These are phyloP conservation scores for Gynochthodes officinalis DNA, from an alignment of 257 asterid genomes.

Conservation along the genomic window DNA sequence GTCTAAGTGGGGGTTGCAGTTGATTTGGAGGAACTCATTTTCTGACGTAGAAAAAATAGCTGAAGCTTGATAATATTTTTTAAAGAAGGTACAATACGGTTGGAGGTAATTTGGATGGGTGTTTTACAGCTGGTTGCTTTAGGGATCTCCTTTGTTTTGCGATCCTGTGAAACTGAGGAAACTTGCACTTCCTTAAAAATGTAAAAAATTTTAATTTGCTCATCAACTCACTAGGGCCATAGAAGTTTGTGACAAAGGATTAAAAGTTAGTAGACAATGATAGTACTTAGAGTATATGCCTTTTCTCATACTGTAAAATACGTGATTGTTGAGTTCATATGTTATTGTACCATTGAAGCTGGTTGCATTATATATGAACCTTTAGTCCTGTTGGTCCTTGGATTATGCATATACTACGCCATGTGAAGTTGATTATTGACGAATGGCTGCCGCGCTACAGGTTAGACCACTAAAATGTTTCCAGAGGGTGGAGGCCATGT, in stretches of 20 bases:
- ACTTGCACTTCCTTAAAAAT: neutral
- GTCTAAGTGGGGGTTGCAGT: too few relatives aligned
- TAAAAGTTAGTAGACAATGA: neutral
- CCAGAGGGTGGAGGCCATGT: conserved; percentile 45
- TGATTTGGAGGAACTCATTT: neutral
- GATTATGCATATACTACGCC: neutral
- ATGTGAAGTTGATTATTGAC: conserved; percentile 1
- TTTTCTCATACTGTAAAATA: neutral
- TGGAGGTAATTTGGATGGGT: neutral
- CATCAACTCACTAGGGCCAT: neutral
- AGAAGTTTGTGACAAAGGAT: neutral
- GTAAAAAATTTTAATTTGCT: neutral
- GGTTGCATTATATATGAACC: neutral
- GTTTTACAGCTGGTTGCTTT: neutral
- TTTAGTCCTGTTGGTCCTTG: neutral
- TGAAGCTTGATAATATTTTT: neutral
- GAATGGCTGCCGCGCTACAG: conserved; percentile 33
- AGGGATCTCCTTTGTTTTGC: too few relatives aligned
- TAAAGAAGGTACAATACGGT: neutral
- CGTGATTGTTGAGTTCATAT: neutral
- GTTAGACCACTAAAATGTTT: conserved; percentile 78
- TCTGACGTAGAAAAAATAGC: neutral
- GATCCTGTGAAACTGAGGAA: neutral
- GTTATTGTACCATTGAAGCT: neutral
- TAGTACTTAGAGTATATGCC: neutral